Conservation (phyloP, 2,329 filamentous ascomycete species). For the Botrytis hyacinthi region DNA sequence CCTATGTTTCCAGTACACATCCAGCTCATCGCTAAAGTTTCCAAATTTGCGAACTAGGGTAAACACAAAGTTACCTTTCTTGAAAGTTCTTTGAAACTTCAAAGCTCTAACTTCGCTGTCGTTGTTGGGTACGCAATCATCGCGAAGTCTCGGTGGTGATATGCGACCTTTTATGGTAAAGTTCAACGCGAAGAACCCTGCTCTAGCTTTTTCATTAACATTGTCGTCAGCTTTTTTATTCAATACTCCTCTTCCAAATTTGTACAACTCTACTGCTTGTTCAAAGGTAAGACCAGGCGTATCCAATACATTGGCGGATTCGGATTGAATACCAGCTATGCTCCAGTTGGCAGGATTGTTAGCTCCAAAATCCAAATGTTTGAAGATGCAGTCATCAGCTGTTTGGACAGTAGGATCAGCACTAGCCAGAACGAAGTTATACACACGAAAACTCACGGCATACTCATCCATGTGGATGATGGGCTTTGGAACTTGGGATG, state of each 20-base stretch:
- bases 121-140: background rate
- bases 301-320: background rate
- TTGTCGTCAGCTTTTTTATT: background rate
- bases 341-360: background rate
- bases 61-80: background rate
- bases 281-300: background rate
- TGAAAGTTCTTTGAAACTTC: background rate
- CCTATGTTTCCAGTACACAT: background rate
- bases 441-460: background rate
- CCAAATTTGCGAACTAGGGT: background rate
- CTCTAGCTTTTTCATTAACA: background rate
- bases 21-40: accelerated
- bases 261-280: background rate
- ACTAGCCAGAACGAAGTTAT: background rate
- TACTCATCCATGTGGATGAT: background rate
- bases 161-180: background rate
- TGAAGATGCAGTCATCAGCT: background rate
- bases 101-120: background rate
- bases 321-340: background rate
- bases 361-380: background rate
- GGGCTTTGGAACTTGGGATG: background rate
- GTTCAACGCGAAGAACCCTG: background rate
- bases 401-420: background rate
- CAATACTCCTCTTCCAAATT: background rate
- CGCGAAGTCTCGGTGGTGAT: background rate